Percentiles rank a stretch among this genome's conserved stretches.
Evolutionary conservation across 2,329 filamentous ascomycete genomes (phyloP).

Genomic region (Ophiostoma sp.): DNA sequence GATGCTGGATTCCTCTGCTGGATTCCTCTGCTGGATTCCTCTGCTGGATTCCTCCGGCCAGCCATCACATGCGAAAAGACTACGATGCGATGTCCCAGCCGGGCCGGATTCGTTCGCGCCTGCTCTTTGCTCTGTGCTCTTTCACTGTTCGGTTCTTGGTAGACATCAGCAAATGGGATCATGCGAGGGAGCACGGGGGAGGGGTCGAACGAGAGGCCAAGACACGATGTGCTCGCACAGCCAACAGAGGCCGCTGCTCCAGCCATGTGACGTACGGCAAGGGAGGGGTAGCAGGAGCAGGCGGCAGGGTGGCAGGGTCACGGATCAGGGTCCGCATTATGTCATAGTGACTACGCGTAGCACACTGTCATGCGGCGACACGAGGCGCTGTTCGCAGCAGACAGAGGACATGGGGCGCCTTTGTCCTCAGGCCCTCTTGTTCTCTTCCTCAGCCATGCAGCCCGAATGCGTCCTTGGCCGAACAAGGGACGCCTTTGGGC

Average conservation of each 20-base stretch:
- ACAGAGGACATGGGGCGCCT: background rate
- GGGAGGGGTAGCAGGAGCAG: background rate
- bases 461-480: background rate
- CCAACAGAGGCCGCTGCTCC: background rate
- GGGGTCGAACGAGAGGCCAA: background rate
- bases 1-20: background rate
- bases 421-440: background rate
- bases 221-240: background rate
- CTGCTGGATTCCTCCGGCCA: background rate
- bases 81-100: background rate
- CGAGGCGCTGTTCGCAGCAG: background rate
- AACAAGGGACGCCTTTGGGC: background rate
- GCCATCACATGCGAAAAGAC: background rate
- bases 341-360: background rate
- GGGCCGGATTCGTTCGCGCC: background rate
- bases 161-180: background rate
- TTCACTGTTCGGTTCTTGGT: background rate
- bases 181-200: background rate
- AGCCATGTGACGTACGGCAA: background rate
- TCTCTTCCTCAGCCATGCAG: background rate
- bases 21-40: background rate
- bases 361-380: background rate
- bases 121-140: background rate
- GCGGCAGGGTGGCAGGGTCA: background rate
- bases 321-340: background rate